phyloP scores from a whole-genome alignment of 139 green algal species.

The Desmodesmus armatus region DNA sequence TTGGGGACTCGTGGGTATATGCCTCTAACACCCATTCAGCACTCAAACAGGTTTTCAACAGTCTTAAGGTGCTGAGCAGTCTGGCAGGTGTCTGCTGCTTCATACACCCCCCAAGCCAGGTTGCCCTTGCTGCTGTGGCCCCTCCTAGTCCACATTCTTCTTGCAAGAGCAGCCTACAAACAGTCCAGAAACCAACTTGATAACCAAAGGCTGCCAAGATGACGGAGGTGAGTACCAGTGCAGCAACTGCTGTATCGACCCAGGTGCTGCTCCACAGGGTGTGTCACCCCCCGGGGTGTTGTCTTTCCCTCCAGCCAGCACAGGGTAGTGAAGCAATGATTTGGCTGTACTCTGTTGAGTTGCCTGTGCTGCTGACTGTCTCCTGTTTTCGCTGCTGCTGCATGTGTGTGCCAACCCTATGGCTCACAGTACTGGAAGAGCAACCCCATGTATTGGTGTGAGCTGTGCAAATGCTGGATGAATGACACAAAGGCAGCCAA shows the following conservation, averaged over 20 bases:
- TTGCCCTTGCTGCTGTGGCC: too few relatives aligned
- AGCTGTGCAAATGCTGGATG: slow-evolving; percentile 72
- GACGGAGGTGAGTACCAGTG: slow-evolving; percentile 11
- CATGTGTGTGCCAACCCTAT: background rate
- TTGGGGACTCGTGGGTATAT: too few relatives aligned
- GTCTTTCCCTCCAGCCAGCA: background rate
- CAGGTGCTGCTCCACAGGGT: too few relatives aligned
- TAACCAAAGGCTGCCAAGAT: background rate
- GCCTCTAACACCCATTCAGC: too few relatives aligned
- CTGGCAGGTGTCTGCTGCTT: too few relatives aligned
- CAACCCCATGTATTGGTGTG: slow-evolving; percentile 70
- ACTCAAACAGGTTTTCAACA: too few relatives aligned
- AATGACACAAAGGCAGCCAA: slow-evolving; percentile 63
- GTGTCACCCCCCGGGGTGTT: too few relatives aligned
- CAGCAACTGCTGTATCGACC: too few relatives aligned
- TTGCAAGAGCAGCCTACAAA: background rate
- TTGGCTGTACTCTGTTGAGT: background rate
- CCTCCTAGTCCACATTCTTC: too few relatives aligned
- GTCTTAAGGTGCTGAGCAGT: too few relatives aligned
- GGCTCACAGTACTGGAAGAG: slow-evolving; percentile 69
- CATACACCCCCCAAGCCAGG: too few relatives aligned
- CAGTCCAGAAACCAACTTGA: background rate
- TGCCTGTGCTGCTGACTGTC: background rate
- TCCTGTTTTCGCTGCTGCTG: background rate
- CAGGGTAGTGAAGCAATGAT: background rate